Conservation (phyloP, 495 filamentous ascomycete species). For the Friedmanniomyces endolithicus region DNA sequence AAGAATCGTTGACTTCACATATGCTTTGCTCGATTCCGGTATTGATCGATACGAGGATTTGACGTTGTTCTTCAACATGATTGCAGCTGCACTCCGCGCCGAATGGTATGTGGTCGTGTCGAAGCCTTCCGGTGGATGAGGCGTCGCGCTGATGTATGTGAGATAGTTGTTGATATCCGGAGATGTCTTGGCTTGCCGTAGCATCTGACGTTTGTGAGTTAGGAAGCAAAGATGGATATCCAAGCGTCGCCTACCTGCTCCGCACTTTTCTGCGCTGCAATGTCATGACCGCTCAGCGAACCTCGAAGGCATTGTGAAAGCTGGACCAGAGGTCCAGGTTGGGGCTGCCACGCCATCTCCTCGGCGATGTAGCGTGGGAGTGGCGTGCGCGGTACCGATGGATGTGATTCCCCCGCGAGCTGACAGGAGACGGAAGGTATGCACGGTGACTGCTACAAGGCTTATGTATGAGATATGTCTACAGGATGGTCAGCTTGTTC, state of each 20-base stretch:
- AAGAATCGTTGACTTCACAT: conserved; percentile 67
- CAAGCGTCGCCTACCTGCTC: conserved; percentile 42
- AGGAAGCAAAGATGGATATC: not conserved
- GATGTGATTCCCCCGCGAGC: not conserved
- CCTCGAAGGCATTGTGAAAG: conserved; percentile 80
- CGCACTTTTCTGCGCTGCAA: conserved; percentile 69
- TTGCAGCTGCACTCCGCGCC: conserved; percentile 72
- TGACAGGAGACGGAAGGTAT: not conserved
- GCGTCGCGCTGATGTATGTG: conserved; percentile 72
- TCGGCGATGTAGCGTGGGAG: not conserved
- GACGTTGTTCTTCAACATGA: conserved; percentile 93
- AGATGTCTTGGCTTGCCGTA: conserved; percentile 74
- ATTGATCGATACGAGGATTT: conserved; percentile 57
- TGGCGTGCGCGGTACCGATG: not conserved
- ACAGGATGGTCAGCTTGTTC: not conserved
- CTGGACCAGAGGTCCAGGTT: conserved; percentile 73
- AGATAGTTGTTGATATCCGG: conserved; percentile 97
- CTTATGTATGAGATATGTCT: not conserved
- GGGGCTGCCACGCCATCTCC: conserved; percentile 83
- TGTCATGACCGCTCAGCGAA: conserved; percentile 74
- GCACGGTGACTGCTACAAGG: not conserved
- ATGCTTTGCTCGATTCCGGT: conserved; percentile 51
- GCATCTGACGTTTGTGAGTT: conserved; percentile 52
- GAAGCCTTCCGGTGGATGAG: conserved; percentile 48
- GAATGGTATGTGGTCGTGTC: conserved; percentile 49